Evolutionary conservation across 2,329 filamentous ascomycete genomes (phyloP), one percentile per base, ranked within the genome.

Genomic region (Fusarium proliferatum): DNA sequence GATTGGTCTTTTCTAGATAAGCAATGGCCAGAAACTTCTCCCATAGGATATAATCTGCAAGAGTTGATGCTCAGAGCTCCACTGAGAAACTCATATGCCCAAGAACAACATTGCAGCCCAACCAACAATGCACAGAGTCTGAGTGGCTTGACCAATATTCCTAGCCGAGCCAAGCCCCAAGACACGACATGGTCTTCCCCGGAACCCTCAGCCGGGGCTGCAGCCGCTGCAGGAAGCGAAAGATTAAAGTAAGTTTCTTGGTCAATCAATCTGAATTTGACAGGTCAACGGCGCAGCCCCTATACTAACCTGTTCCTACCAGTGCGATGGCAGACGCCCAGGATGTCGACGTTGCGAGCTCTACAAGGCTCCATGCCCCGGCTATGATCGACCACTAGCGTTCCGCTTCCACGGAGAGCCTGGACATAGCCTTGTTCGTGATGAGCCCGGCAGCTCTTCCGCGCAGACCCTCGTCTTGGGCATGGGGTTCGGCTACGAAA

Each of bases 401-500:
- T 53, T 73, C 58, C 70, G 69, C n/a, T 73, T 73, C 21, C 69
- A 73, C 36, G 59, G 69, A 28, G 46, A 69, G 56, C 70, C 64
- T n/a, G 69, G 69, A 15, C 56, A 58, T 15, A 62, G 69, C 48
- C 58, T 73, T 42, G 57, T 65, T 12, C 65, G 65, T 5, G 60
- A 49, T 51, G 42, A 46, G 34, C 38, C 59, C 21, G 28, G 48
- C 34, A 34, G 15, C 36, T 13, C 26, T 26, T 46, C 62, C 19
- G 34, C 16, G 16, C 62, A 67, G 23, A 41, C 48, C 19, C 51
- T 48, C 28, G 58, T 34, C 16, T n/a, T 26, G 9, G 33, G 38
- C 42, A 56, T 56, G 42, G 63, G 69, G n/a, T 34, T 21, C 10
- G 12, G 13, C 26, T 42, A 19, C 13, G 45, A 21, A 17, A 57